Percentiles rank a stretch among this genome's conserved stretches.
These are phyloP conservation scores for Tulasnella calospora DNA, from an alignment of 768 basidiomycete genomes.

Conservation along the genomic window DNA sequence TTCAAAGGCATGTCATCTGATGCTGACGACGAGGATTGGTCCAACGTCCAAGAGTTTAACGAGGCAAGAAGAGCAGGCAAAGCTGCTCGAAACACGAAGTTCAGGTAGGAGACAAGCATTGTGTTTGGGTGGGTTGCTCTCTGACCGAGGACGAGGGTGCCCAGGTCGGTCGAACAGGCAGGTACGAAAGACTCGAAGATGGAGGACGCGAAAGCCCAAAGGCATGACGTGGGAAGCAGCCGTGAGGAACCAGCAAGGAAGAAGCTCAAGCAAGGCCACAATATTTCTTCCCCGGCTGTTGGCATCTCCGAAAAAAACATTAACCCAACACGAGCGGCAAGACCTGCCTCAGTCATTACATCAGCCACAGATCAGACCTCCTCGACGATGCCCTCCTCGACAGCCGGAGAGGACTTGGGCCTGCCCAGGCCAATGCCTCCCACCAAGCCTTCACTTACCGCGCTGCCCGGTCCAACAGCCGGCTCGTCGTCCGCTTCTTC, in stretches of 20 bases:
- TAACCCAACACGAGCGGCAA: not conserved
- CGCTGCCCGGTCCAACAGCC: not conserved
- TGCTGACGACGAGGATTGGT: conserved; percentile 23
- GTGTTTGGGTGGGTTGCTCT: not conserved
- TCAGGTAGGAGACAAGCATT: not conserved
- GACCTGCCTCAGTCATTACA: not conserved
- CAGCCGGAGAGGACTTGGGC: not conserved
- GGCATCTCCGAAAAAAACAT: not conserved
- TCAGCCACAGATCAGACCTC: conserved; percentile 7
- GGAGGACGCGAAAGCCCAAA: conserved; percentile 7
- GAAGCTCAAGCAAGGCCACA: conserved; percentile 3
- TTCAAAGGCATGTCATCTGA: conserved; percentile 21
- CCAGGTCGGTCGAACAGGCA: not conserved
- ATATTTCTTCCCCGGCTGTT: not conserved
- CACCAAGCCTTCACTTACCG: not conserved
- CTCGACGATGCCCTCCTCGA: not conserved
- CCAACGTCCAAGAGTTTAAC: not conserved
- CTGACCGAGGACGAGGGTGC: not conserved
- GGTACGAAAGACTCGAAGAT: not conserved
- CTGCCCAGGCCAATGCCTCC: not conserved
- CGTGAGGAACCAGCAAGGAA: conserved; percentile 18
- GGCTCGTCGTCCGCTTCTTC: not conserved
- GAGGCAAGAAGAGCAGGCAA: not conserved
- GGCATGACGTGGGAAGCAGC: conserved; percentile 14
- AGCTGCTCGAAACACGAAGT: not conserved